Conservation (phyloP, 148 eudicot species). For the Fagopyrum homotropicum region DNA sequence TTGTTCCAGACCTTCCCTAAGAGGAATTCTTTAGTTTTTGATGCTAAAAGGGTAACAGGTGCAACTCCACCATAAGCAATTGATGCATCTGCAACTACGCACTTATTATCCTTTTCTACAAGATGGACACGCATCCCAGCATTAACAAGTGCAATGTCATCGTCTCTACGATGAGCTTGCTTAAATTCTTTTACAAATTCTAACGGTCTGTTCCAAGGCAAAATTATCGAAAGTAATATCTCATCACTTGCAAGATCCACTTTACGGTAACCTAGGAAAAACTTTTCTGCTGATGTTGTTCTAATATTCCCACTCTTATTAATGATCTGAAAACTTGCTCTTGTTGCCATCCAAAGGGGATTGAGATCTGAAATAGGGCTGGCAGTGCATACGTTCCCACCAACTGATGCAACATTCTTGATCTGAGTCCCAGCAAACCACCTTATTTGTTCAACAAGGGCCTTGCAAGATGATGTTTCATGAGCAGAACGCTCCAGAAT, state of each 20-base stretch:
- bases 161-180: constrained; percentile 98
- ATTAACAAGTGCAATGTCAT: constrained; percentile 96
- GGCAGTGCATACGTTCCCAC: constrained; percentile 96
- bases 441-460: constrained; percentile 78
- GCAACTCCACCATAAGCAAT: constrained; percentile 95
- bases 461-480: constrained; percentile 72
- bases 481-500: constrained; percentile 41
- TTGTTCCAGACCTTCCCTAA: constrained; percentile 72
- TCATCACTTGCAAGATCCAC: constrained; percentile 70
- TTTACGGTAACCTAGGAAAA: constrained; percentile 88
- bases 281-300: constrained; percentile 61
- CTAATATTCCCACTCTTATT: constrained; percentile 65
- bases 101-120: constrained; percentile 49
- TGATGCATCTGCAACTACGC: constrained; percentile 87
- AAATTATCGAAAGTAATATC: constrained; percentile 67
- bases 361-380: constrained; percentile 98
- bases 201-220: constrained; percentile 75
- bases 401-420: constrained; percentile 93
- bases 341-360: constrained; percentile 95
- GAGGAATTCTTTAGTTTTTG: constrained; percentile 55
- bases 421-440: constrained; percentile 99
- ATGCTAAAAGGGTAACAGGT: constrained; percentile 61
- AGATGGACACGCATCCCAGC: constrained; percentile 90
- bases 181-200: constrained; percentile 92
- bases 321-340: constrained; percentile 73